phyloP scores from a whole-genome alignment of 768 basidiomycete species.

The Mycena capillaripes region DNA sequence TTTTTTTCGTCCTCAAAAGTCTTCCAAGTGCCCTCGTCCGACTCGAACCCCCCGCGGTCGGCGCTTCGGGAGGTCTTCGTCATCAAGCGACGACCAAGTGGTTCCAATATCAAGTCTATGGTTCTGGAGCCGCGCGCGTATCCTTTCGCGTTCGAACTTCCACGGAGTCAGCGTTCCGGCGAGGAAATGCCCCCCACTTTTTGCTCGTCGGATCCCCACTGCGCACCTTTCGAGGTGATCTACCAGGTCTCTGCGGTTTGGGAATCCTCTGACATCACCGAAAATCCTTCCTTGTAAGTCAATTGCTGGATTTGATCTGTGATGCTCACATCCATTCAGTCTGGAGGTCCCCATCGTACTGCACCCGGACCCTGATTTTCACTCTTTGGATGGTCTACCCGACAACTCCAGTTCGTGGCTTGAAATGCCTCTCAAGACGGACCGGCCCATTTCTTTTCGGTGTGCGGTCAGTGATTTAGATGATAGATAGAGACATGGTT shows the following conservation, averaged over 20 bases:
- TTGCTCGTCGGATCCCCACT: constrained; percentile 49
- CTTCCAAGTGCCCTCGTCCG: constrained; percentile 56
- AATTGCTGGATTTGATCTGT: constrained; percentile 21
- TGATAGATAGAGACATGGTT: not conserved
- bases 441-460: constrained; percentile 73
- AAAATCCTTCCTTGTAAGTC: constrained; percentile 64
- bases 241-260: constrained; percentile 72
- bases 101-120: constrained; percentile 52
- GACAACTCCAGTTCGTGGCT: constrained; percentile 70
- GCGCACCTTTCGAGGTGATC: constrained; percentile 55
- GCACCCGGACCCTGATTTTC: constrained; percentile 71
- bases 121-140: constrained; percentile 54
- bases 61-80: constrained; percentile 59
- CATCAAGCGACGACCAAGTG: constrained; percentile 60
- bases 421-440: constrained; percentile 75
- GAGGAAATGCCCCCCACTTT: constrained; percentile 78
- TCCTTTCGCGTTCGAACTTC: constrained; percentile 71
- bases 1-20: constrained; percentile 64
- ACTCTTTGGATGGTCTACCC: constrained; percentile 64
- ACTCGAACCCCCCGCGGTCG: constrained; percentile 49
- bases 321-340: constrained; percentile 49
- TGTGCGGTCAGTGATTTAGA: constrained; percentile 71
- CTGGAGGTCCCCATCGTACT: constrained; percentile 76
- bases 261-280: constrained; percentile 65
- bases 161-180: constrained; percentile 59